These are phyloP conservation scores for Hypoxylon sp. DNA, from an alignment of 2,329 filamentous ascomycete genomes.

Conservation along the genomic window DNA sequence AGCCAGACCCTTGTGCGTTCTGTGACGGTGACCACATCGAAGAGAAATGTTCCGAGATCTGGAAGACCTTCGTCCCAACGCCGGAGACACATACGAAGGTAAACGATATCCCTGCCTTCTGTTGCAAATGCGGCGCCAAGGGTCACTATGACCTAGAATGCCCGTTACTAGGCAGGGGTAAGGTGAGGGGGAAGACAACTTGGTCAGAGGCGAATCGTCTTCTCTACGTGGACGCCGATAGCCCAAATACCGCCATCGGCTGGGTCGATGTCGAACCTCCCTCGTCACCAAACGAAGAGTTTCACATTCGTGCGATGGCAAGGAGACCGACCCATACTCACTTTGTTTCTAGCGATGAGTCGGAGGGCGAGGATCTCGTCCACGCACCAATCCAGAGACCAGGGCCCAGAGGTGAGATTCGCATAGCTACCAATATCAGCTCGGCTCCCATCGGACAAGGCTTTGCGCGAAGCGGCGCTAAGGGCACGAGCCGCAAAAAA, in stretches of 20 bases:
- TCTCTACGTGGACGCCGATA: slow-evolving; percentile 58
- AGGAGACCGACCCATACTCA: slow-evolving; percentile 42
- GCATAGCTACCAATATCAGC: slow-evolving; percentile 43
- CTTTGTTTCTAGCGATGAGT: slow-evolving; percentile 46
- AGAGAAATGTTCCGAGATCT: slow-evolving; percentile 65
- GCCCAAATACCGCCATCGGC: slow-evolving; percentile 50
- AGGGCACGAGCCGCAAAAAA: slow-evolving; percentile 17
- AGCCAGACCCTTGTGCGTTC: slow-evolving; percentile 66
- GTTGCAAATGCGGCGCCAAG: slow-evolving; percentile 62
- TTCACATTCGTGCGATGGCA: slow-evolving; percentile 42
- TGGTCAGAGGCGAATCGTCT: slow-evolving; percentile 61
- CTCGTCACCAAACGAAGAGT: slow-evolving; percentile 15
- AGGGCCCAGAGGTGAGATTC: slow-evolving; percentile 37
- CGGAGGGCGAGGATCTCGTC: slow-evolving; percentile 43
- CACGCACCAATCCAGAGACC: slow-evolving; percentile 39
- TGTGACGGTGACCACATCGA: slow-evolving; percentile 69
- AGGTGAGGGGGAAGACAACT: slow-evolving; percentile 50
- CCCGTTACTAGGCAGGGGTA: slow-evolving; percentile 40
- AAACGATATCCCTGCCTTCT: slow-evolving; percentile 58
- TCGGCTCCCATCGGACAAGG: slow-evolving; percentile 18
- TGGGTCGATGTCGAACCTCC: slow-evolving; percentile 33
- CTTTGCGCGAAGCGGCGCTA: slow-evolving; percentile 7
- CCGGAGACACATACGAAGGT: slow-evolving; percentile 54
- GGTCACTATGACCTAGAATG: slow-evolving; percentile 68
- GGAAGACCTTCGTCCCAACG: slow-evolving; percentile 62